Percentiles rank a stretch among this genome's conserved stretches.
phyloP scores from a whole-genome alignment of 768 basidiomycete species.

The Tricholoma matsutake region DNA sequence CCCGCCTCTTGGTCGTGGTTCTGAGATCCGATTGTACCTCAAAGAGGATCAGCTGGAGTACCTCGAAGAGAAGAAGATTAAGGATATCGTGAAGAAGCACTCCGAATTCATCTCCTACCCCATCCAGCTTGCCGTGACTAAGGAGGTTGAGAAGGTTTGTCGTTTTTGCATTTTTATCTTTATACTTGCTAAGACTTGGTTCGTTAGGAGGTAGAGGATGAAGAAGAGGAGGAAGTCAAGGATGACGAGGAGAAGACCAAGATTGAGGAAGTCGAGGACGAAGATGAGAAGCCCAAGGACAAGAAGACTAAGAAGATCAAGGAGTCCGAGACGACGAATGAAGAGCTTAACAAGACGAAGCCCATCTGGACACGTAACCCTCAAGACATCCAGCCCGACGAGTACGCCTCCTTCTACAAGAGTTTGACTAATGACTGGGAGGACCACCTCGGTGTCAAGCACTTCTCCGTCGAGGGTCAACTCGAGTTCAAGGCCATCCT shows the following conservation, averaged over 20 bases:
- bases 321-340: conserved; percentile 81
- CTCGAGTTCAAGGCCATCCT: conserved; percentile 99
- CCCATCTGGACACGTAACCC: conserved; percentile 99
- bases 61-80: conserved; percentile 98
- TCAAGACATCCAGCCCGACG: conserved; percentile 86
- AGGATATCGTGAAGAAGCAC: conserved; percentile 99
- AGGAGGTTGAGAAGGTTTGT: conserved; percentile 97
- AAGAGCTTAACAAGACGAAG: conserved; percentile 99
- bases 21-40: conserved; percentile 86
- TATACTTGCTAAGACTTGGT: conserved; percentile 8
- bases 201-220: conserved; percentile 62
- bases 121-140: conserved; percentile 96
- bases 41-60: conserved; percentile 99
- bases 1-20: conserved; percentile 89
- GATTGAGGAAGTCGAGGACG: conserved; percentile 81
- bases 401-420: conserved; percentile 98
- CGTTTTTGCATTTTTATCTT: not conserved
- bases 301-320: conserved; percentile 96
- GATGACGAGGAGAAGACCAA: conserved; percentile 76
- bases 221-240: conserved; percentile 78
- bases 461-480: conserved; percentile 99
- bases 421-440: conserved; percentile 99
- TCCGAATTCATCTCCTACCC: conserved; percentile 99
- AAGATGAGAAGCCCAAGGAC: conserved; percentile 80
- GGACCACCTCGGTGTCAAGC: conserved; percentile 98